Evolutionary conservation across 805 yeast genomes (phyloP).

Genomic region (Yamadazyma olivae): DNA sequence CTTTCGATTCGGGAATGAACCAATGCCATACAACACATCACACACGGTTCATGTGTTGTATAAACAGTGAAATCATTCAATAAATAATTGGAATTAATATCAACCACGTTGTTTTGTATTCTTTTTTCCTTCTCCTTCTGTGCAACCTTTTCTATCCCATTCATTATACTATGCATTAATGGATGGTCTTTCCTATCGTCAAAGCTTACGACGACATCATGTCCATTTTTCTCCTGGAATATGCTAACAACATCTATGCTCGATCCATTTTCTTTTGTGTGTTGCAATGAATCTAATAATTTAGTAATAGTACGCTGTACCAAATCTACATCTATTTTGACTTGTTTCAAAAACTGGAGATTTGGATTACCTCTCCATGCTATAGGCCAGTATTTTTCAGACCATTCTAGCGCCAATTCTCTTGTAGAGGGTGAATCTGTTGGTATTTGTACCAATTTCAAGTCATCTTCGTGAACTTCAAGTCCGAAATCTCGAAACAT

Average conservation of each 20-base stretch:
- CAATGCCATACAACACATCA: slow-evolving; percentile 95
- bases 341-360: slow-evolving; percentile 61
- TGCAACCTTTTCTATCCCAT: slow-evolving; percentile 66
- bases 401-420: slow-evolving; percentile 66
- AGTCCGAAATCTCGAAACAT: background rate
- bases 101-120: background rate
- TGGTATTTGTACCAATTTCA: slow-evolving; percentile 46
- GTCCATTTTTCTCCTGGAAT: slow-evolving; percentile 56
- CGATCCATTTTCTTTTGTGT: slow-evolving; percentile 1
- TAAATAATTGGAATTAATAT: slow-evolving; percentile 44
- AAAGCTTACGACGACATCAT: slow-evolving; percentile 37
- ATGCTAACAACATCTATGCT: slow-evolving; percentile 53
- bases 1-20: slow-evolving; percentile 83
- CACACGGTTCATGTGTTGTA: slow-evolving; percentile 93
- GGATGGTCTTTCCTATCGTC: slow-evolving; percentile 39
- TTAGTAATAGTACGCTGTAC: slow-evolving; percentile 29
- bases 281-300: slow-evolving; percentile 4
- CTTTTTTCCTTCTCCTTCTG: slow-evolving; percentile 45
- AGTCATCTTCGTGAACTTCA: slow-evolving; percentile 1
- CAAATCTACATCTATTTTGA: slow-evolving; percentile 44
- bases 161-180: slow-evolving; percentile 72
- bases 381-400: slow-evolving; percentile 74
- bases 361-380: slow-evolving; percentile 93
- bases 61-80: slow-evolving; percentile 77
- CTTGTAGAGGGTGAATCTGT: slow-evolving; percentile 64